Evolutionary conservation across 495 filamentous ascomycete species (phyloP), one percentile per base, ranked within the genome.

Genomic region (Massariosphaeria phaeospora): DNA sequence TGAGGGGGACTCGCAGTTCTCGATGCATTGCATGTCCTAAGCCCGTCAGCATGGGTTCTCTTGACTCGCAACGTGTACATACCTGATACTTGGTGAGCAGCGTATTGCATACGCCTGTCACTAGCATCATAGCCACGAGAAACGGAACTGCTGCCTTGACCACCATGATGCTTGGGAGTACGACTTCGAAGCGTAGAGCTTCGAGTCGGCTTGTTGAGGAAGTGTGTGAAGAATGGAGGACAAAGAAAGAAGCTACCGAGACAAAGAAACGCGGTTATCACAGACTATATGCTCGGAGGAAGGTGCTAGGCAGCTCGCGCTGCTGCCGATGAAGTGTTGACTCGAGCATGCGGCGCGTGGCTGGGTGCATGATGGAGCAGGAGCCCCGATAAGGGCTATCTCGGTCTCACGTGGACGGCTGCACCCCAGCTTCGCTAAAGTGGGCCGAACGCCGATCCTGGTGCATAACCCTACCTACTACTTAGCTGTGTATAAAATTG

Each of bases 31-130:
- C 77, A 94, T 91, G 70, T 98, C 93, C 89, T 94, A 42, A 24
- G 23, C 33, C 13, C 1, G 24, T 25, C 26, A 56, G 26, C 20
- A 39, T n/a, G 38, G 17, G 12, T 27, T 12, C 23, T 23, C 11
- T 9, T 25, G 48, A 48, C 24, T 26, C 6, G 34, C 17, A n/a
- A 23, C n/a, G 17, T 7, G 27, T 33, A 30, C 70, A 30, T 66
- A 89, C 89, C 72, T 98, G 93, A 61, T 91, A 96, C 61, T 98
- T 98, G 60, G 93, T 95, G 63, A 98, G 76, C 49, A 98, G 82
- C 2, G 93, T 98, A 66, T 98, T 98, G 77, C 89, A 95, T 42
- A 96, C 91, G 34, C 93, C 93, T 25, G 85, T 88, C 64, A 83
- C 64, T 65, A 96, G 76, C 90, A 96, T 95, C 88, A 95, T 93